Conservation (phyloP, 495 filamentous ascomycete species). For the Aspergillus nanangensis region DNA sequence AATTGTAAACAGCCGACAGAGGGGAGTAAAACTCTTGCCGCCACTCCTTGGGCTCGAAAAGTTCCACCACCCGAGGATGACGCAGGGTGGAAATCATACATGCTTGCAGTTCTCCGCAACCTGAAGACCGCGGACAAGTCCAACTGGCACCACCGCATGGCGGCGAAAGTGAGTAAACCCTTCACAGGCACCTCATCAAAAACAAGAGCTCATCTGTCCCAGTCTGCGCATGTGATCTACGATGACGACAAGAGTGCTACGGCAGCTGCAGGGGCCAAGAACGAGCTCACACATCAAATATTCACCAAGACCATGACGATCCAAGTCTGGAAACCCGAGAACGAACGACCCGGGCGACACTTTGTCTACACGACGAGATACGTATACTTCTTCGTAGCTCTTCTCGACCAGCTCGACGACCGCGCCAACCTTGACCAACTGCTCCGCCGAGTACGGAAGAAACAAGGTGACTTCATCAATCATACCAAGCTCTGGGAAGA, state of each 20-base stretch:
- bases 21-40: conserved; percentile 50
- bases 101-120: conserved; percentile 65
- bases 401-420: conserved; percentile 75
- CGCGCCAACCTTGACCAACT: conserved; percentile 74
- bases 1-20: conserved; percentile 33
- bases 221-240: conserved; percentile 71
- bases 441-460: conserved; percentile 75
- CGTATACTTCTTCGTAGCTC: conserved; percentile 68
- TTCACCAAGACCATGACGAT: conserved; percentile 93
- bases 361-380: conserved; percentile 93
- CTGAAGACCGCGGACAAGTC: conserved; percentile 85
- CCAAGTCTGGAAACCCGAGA: conserved; percentile 94
- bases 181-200: not conserved
- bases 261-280: conserved; percentile 60
- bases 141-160: conserved; percentile 96
- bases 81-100: conserved; percentile 70
- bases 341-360: conserved; percentile 85
- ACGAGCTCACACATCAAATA: conserved; percentile 77
- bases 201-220: conserved; percentile 12
- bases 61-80: conserved; percentile 42
- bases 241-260: conserved; percentile 43
- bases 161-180: conserved; percentile 51
- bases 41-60: conserved; percentile 53
- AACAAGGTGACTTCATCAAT: conserved; percentile 76
- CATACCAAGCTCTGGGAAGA: conserved; percentile 83